Percentiles rank a stretch among this genome's conserved stretches.
Evolutionary conservation across 2,329 filamentous ascomycete species (phyloP).

Genomic region (Geosmithia flava): DNA sequence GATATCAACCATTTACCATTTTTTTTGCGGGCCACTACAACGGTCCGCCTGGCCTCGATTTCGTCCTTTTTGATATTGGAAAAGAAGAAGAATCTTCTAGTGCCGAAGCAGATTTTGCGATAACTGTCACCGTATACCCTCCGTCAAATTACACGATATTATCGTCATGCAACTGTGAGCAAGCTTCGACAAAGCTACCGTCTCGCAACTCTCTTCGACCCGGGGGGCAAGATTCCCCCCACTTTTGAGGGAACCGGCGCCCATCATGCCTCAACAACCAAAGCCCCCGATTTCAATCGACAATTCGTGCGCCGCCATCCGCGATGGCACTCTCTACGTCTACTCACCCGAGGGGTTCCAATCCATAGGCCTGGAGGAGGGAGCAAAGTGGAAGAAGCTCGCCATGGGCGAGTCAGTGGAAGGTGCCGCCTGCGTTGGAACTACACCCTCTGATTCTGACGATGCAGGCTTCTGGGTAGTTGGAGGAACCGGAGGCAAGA

Average conservation of each 20-base stretch:
- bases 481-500: conserved; percentile 49
- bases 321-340: conserved; percentile 73
- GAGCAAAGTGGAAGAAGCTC: conserved; percentile 60
- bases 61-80: background rate
- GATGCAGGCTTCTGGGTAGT: conserved; percentile 65
- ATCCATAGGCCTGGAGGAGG: conserved; percentile 54
- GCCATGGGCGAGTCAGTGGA: conserved; percentile 56
- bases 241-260: background rate
- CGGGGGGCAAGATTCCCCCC: background rate
- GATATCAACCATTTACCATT: background rate
- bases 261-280: conserved; percentile 60
- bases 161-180: conserved; percentile 13
- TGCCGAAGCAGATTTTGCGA: background rate
- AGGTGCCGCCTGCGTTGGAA: conserved; percentile 66
- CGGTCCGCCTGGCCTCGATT: too few species aligned
- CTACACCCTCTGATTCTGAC: conserved; percentile 43
- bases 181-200: background rate
- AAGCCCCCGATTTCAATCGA: conserved; percentile 57
- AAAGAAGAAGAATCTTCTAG: background rate
- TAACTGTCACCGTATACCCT: background rate
- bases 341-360: conserved; percentile 68
- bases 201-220: background rate
- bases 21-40: background rate
- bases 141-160: background rate
- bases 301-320: conserved; percentile 70